A percentile compares a stretch with the other conserved stretches of the same genome.
These are phyloP conservation scores for Entomortierella beljakovae DNA, from an alignment of 192 early-diverging fungal genomes.

Conservation along the genomic window DNA sequence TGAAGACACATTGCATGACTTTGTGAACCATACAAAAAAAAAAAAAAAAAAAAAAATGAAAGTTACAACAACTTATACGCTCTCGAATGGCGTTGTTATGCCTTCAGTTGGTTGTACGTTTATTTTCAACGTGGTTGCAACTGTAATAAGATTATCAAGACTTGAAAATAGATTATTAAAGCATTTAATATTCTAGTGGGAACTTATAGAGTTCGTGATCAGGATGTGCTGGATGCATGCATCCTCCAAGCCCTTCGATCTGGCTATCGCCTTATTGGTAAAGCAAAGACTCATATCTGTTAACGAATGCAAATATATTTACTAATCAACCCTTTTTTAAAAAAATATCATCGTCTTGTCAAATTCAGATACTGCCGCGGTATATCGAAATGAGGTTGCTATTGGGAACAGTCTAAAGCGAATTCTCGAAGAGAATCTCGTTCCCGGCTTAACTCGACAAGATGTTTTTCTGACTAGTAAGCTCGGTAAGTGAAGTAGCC, in stretches of 20 bases:
- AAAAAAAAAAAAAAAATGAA: constrained; percentile 3
- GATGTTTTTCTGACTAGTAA: constrained; percentile 82
- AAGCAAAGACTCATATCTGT: background rate
- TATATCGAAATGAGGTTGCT: constrained; percentile 71
- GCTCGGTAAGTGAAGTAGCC: constrained; percentile 65
- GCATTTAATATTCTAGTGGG: constrained; percentile 38
- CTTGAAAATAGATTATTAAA: background rate
- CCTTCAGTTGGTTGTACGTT: constrained; percentile 41
- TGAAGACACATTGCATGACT: no score
- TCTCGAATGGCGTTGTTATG: constrained; percentile 44
- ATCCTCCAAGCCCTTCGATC: constrained; percentile 52
- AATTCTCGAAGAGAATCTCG: constrained; percentile 56
- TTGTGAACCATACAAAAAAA: background rate
- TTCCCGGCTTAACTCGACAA: constrained; percentile 60
- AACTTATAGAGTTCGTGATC: constrained; percentile 57
- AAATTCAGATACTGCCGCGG: constrained; percentile 70
- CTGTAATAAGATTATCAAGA: background rate
- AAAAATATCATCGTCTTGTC: background rate
- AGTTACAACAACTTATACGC: constrained; percentile 17
- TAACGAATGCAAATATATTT: background rate
- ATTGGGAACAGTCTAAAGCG: constrained; percentile 65
- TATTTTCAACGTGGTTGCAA: background rate
- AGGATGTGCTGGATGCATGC: constrained; percentile 40
- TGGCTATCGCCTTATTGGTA: constrained; percentile 61
- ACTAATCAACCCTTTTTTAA: background rate